Percentiles rank a stretch among this genome's conserved stretches.
These are phyloP conservation scores for Neurospora sp. DNA, from an alignment of 495 filamentous ascomycete species.

Conservation along the genomic window DNA sequence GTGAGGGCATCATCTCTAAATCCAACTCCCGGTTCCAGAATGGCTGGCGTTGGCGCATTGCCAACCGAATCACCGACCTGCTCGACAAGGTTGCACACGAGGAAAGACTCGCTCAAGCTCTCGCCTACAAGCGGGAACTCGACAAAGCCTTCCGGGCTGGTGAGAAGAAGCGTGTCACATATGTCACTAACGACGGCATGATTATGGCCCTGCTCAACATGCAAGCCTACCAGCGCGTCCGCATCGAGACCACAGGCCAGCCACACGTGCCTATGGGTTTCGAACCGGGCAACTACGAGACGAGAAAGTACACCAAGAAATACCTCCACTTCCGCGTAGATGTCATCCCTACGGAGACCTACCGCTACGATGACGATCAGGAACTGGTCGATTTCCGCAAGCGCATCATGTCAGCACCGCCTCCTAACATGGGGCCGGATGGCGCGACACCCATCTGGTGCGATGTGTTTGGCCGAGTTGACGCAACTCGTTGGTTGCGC, in stretches of 20 bases:
- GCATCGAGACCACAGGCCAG: slow-evolving; percentile 43
- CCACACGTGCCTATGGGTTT: slow-evolving; percentile 65
- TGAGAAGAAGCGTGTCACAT: slow-evolving; percentile 25
- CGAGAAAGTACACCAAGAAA: slow-evolving; percentile 55
- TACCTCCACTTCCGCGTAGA: slow-evolving; percentile 52
- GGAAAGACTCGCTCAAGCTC: slow-evolving; percentile 41
- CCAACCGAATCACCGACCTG: slow-evolving; percentile 41
- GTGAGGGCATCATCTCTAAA: slow-evolving; percentile 48
- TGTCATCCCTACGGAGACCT: slow-evolving; percentile 45
- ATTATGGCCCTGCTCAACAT: slow-evolving; percentile 64
- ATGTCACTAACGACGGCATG: slow-evolving; percentile 50
- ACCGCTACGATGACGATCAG: slow-evolving; percentile 49
- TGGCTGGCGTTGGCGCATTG: slow-evolving; percentile 47
- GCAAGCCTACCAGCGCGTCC: slow-evolving; percentile 47
- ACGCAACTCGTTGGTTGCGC: slow-evolving; percentile 53
- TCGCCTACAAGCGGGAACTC: slow-evolving; percentile 47
- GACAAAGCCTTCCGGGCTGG: slow-evolving; percentile 42
- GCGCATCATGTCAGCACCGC: slow-evolving; percentile 20
- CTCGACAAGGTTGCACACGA: slow-evolving; percentile 38
- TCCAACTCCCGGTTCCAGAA: slow-evolving; percentile 44
- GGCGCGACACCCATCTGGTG: slow-evolving; percentile 64
- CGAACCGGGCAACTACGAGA: slow-evolving; percentile 59
- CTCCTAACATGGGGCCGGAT: slow-evolving; percentile 18
- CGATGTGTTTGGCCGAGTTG: slow-evolving; percentile 59
- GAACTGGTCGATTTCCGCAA: slow-evolving; percentile 31